Base-by-base conservation (phyloP, 2,329 filamentous ascomycete species). In the Fusarium circinatum region DNA sequence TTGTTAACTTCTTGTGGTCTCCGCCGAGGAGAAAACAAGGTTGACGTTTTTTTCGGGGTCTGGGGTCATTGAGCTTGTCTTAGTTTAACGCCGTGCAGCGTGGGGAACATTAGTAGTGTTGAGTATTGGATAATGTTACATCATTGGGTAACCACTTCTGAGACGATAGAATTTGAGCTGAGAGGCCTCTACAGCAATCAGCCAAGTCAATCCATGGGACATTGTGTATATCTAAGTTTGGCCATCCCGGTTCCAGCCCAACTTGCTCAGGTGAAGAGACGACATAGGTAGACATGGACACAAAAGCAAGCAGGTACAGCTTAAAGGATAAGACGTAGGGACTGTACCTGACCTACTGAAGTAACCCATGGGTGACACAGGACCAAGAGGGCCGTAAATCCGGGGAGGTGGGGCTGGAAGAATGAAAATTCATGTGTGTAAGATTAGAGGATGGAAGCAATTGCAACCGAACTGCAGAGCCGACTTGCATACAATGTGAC, bases 71-170 rank as follows among this genome's bases (percentile, higher is more conserved):
- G 62, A 64, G 62, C 52, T 48, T 48, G 59, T 70, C 62, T 49
- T 42, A 58, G 71, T 72, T 75, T 48, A 51, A 73, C 68, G 58
- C 64, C 55, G 47, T 71, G 66, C 51, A 75, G 65, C 67, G 73
- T 66, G 68, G 75, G 68, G 69, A 76, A 62, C 49, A 48, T 45
- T 59, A 34, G 38, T 59, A 22, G 58, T 70, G 38, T 38, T 49
- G n/a, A 52, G 48, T 45, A 42, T 38, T 61, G 44, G 44, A 36
- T 62, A 44, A 44, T 62, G 45, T 65, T 59, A 59, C 59, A 69
- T 71, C 51, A 74, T 68, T 65, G 68, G 56, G 28, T 22, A 47
- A 52, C 24, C 10, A 39, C 28, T 42, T 28, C 44, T 45, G 41
- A 42, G 28, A 52, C 22, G 30, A 34, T 39, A 28, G 24, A n/a